Evolutionary conservation across 2,329 filamentous ascomycete genomes (phyloP), one percentile per base, ranked within the genome.

Genomic region (Aspergillus eucalypticola): DNA sequence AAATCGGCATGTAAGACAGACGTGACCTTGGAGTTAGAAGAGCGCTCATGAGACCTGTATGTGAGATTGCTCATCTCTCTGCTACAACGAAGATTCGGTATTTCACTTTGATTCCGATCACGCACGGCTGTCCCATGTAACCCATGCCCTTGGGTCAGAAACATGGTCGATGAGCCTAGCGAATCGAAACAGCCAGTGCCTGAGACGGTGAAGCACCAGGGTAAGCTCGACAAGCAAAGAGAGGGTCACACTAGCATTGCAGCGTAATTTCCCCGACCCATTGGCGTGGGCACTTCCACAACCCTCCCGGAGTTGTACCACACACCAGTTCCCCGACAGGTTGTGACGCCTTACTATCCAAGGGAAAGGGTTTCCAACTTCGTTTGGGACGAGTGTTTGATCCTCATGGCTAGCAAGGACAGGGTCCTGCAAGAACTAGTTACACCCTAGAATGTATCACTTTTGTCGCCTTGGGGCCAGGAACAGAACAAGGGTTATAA

Each of bases 31-130:
- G 25, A n/a, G 25, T 50, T 50, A 10, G 25, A 19, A 17, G 8
- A 29, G 8, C 13, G 27, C 27, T 58, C 61, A 63, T 50, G 56
- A 60, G 59, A 56, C 59, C 56, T 54, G 52, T 53, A 23, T 21
- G 42, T 21, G 42, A 25, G 59, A 60, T 60, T 61, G 59, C 32
- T 44, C 56, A 57, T 60, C 59, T 19, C 11, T 15, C 38, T 39
- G 32, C 52, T 59, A 48, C 42, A 58, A 59, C 59, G 59, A 56
- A 15, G 51, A 50, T 56, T 39, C 21, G 2, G 41, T n/a, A 29
- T 61, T 39, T 51, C 59, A 52, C 53, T 63, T 52, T 42, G 51
- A 53, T 51, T 21, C 38, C 19, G 23, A 23, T 27, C 10, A 27
- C 38, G 13, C 29, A 23, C 15, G 29, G 11, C 44, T 39, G 39